Evolutionary conservation across 495 filamentous ascomycete species (phyloP).

Genomic region (Bacidia rubella): DNA sequence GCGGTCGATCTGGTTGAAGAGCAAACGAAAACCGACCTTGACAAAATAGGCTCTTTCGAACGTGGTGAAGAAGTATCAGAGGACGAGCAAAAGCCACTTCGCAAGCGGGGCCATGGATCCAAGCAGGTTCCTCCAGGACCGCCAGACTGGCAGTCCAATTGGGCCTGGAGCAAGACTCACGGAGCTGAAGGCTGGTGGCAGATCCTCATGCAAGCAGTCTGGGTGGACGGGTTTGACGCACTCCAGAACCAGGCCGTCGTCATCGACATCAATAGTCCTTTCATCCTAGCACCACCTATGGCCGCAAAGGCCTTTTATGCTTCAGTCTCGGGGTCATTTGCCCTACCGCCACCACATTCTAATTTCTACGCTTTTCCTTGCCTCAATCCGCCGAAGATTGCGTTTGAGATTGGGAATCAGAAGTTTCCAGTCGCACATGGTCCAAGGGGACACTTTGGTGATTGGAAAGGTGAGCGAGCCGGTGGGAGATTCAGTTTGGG

Average conservation of each 20-base stretch:
- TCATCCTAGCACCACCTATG: conserved; percentile 25
- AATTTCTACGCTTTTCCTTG: conserved; percentile 26
- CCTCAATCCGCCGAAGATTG: conserved; percentile 21
- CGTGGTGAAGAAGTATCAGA: not conserved
- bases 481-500: conserved; percentile 26
- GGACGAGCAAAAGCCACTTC: not conserved
- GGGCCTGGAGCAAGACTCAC: conserved; percentile 21
- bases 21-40: conserved; percentile 18
- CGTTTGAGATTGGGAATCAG: conserved; percentile 20
- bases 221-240: conserved; percentile 19
- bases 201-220: conserved; percentile 23
- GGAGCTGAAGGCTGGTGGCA: conserved; percentile 28
- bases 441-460: conserved; percentile 8
- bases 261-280: conserved; percentile 24
- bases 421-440: conserved; percentile 22
- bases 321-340: conserved; percentile 21
- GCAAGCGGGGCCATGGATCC: conserved; percentile 3
- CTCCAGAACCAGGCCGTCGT: conserved; percentile 25
- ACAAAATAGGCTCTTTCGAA: conserved; percentile 15
- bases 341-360: conserved; percentile 18
- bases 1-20: conserved; percentile 15
- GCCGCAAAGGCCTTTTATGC: conserved; percentile 26
- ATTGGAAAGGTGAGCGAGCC: conserved; percentile 10
- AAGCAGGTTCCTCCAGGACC: conserved; percentile 2
- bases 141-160: conserved; percentile 18